A percentile compares a stretch with the other conserved stretches of the same genome.
Conservation (phyloP, 257 asterid genomes). For the Primulina eburnea region DNA sequence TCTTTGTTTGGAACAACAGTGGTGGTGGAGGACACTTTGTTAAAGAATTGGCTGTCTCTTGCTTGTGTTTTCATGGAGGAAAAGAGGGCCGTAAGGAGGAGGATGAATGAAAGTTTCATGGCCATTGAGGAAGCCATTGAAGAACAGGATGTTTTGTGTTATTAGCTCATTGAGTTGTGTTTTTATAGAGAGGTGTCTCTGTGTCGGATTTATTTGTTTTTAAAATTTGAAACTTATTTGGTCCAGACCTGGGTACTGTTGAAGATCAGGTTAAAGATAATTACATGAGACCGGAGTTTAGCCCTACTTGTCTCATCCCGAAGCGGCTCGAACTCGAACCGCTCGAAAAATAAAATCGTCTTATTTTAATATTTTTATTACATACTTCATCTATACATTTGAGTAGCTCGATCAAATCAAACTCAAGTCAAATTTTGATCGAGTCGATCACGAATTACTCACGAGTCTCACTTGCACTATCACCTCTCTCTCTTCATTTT, state of each 20-base stretch:
- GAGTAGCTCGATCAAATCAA: too few relatives aligned
- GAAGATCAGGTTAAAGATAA: background rate
- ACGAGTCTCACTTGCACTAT: too few relatives aligned
- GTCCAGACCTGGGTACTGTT: background rate
- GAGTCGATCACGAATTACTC: too few relatives aligned
- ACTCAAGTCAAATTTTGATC: too few relatives aligned
- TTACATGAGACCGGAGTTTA: too few relatives aligned
- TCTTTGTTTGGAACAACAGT: background rate
- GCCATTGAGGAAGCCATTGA: constrained; percentile 50
- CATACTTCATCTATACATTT: too few relatives aligned
- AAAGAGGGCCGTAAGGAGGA: constrained; percentile 40
- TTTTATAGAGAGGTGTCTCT: background rate
- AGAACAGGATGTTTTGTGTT: background rate
- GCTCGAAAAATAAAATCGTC: too few relatives aligned
- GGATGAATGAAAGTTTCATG: constrained; percentile 43
- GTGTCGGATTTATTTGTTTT: background rate
- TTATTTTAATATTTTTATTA: too few relatives aligned
- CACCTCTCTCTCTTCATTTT: too few relatives aligned
- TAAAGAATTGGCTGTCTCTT: constrained; percentile 76
- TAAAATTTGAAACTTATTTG: background rate
- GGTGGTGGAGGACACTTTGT: constrained; percentile 46
- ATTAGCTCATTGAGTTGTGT: background rate
- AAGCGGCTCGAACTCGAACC: too few relatives aligned
- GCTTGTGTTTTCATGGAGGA: constrained; percentile 50
- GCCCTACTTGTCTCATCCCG: too few relatives aligned